Evolutionary conservation across 495 filamentous ascomycete genomes (phyloP).

Genomic region (Thermothielavioides terrestris): DNA sequence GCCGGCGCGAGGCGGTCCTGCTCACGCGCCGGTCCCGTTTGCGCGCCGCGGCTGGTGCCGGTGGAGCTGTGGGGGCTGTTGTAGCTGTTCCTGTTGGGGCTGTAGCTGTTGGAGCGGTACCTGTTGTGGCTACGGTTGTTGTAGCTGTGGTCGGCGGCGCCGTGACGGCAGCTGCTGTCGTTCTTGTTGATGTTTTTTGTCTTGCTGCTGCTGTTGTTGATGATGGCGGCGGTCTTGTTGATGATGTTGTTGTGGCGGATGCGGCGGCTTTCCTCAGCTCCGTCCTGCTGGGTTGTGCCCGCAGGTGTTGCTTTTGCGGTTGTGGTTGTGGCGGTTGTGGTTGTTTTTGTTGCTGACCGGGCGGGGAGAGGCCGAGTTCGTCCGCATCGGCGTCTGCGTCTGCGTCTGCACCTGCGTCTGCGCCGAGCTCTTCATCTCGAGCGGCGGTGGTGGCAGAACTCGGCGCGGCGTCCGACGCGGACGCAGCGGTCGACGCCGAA

Average conservation of each 20-base stretch:
- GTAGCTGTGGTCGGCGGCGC: too few relatives aligned
- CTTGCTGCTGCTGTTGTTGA: too few relatives aligned
- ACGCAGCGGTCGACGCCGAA: conserved; percentile 1
- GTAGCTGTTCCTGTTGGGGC: conserved; percentile 2
- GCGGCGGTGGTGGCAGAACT: not conserved
- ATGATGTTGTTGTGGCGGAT: too few relatives aligned
- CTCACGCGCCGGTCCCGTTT: conserved; percentile 26
- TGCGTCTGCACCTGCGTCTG: too few relatives aligned
- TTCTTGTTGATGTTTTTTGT: too few relatives aligned
- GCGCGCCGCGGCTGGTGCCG: conserved; percentile 25
- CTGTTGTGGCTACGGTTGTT: too few relatives aligned
- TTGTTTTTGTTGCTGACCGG: not conserved
- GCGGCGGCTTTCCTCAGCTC: too few relatives aligned
- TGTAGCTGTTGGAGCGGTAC: too few relatives aligned
- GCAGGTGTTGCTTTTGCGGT: not conserved
- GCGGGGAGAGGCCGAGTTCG: conserved; percentile 5
- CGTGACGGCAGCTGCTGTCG: too few relatives aligned
- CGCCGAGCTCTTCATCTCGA: too few relatives aligned
- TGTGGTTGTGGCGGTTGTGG: conserved; percentile 2
- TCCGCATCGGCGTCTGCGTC: conserved; percentile 7
- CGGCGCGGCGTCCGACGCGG: not conserved
- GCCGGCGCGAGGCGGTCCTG: conserved; percentile 39
- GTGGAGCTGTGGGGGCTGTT: not conserved
- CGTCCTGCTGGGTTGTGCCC: too few relatives aligned
- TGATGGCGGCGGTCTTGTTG: too few relatives aligned